These are phyloP conservation scores for Colletotrichum sp. DNA, from an alignment of 2,329 filamentous ascomycete genomes.

Conservation along the genomic window DNA sequence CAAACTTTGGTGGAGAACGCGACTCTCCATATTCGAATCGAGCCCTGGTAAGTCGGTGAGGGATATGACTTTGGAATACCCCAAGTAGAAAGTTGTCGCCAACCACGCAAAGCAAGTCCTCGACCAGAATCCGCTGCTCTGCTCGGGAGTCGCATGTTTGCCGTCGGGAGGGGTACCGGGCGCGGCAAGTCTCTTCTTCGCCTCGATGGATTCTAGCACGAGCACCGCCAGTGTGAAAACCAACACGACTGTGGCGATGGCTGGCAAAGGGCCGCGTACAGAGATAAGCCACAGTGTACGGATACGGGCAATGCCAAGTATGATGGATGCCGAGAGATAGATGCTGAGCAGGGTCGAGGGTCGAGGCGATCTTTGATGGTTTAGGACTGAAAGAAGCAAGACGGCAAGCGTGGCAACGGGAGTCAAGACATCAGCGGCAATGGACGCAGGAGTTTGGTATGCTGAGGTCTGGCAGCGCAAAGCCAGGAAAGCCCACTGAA, in stretches of 20 bases:
- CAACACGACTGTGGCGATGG: neutral
- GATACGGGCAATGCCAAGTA: conserved; percentile 19
- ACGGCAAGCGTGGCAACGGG: conserved; percentile 17
- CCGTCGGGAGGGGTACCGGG: neutral
- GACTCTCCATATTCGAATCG: neutral
- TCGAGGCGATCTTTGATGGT: conserved; percentile 25
- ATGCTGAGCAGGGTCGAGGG: conserved; percentile 29
- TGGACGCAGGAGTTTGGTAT: conserved; percentile 19
- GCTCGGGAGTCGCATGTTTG: neutral
- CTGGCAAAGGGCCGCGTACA: neutral
- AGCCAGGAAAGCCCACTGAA: conserved; percentile 22
- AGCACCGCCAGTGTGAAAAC: neutral
- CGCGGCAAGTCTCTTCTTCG: neutral
- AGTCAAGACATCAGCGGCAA: conserved; percentile 25
- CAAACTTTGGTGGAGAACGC: neutral
- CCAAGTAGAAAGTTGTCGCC: neutral
- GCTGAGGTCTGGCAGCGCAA: conserved; percentile 3
- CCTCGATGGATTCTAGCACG: neutral
- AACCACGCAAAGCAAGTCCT: conserved; percentile 13
- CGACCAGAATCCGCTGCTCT: conserved; percentile 1
- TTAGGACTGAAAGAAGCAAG: conserved; percentile 22
- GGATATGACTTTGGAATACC: neutral
- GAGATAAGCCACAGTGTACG: neutral
- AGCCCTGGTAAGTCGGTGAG: neutral
- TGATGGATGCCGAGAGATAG: conserved; percentile 22